Percentiles rank a stretch among this genome's conserved stretches.
phyloP scores from a whole-genome alignment of 441 rosid species.

The Erodium trifolium region DNA sequence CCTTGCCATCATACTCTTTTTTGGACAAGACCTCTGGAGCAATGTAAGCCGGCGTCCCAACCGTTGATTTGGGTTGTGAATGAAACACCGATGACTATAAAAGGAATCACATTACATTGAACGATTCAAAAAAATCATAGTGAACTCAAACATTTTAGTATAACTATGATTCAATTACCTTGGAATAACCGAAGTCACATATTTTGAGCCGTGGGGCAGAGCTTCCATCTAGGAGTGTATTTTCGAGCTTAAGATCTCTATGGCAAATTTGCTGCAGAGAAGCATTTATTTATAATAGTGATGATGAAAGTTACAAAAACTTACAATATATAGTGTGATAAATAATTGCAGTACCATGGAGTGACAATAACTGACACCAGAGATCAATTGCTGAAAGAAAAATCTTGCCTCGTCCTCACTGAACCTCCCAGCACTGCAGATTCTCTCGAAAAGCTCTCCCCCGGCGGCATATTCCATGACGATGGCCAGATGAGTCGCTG shows the following conservation, averaged over 20 bases:
- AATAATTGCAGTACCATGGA: slow-evolving; percentile 52
- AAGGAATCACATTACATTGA: too few relatives aligned
- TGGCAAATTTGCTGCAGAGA: slow-evolving; percentile 79
- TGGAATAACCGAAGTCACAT: slow-evolving; percentile 98
- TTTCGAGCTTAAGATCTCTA: slow-evolving; percentile 85
- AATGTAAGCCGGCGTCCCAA: slow-evolving; percentile 68
- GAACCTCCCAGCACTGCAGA: slow-evolving; percentile 95
- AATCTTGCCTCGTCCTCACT: slow-evolving; percentile 99
- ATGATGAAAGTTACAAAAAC: too few relatives aligned
- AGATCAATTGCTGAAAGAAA: slow-evolving; percentile 96
- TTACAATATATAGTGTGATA: too few relatives aligned
- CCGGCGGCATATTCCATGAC: slow-evolving; percentile 99
- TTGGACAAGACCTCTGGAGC: slow-evolving; percentile 52
- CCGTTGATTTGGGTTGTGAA: slow-evolving; percentile 97
- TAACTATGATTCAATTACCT: slow-evolving; percentile 30
- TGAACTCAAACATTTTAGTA: too few relatives aligned
- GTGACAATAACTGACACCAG: slow-evolving; percentile 96
- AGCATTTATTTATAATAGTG: neutral
- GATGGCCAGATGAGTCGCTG: slow-evolving; percentile 96
- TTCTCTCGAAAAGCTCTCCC: slow-evolving; percentile 92
- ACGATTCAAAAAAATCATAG: too few relatives aligned
- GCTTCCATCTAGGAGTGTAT: slow-evolving; percentile 90
- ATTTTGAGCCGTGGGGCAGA: slow-evolving; percentile 90
- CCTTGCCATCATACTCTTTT: slow-evolving; percentile 99
- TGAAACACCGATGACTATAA: slow-evolving; percentile 85